These are phyloP conservation scores for Hanseniaspora valbyensis DNA, from an alignment of 805 yeast species.

Conservation along the genomic window DNA sequence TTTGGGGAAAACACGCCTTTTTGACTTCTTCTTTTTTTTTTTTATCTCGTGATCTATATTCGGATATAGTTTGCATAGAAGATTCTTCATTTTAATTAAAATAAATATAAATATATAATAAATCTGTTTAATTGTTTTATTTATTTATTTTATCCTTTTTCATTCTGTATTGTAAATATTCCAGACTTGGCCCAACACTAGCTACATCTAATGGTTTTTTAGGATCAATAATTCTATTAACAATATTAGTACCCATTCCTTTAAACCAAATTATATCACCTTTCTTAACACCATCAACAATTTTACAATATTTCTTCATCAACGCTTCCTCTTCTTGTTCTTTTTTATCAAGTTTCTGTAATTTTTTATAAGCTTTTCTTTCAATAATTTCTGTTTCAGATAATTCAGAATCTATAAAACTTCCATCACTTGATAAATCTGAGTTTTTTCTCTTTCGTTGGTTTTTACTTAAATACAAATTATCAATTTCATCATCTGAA, in stretches of 20 bases:
- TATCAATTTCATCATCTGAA: conserved; percentile 14
- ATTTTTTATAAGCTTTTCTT: conserved; percentile 21
- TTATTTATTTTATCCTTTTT: neutral
- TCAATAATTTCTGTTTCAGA: conserved; percentile 27
- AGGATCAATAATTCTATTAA: conserved; percentile 31
- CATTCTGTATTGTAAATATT: conserved; percentile 53
- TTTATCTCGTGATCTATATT: too few species aligned
- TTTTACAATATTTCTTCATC: conserved; percentile 6
- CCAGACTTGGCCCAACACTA: conserved; percentile 51
- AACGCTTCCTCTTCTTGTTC: neutral
- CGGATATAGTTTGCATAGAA: too few species aligned
- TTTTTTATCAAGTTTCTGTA: neutral
- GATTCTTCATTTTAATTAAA: too few species aligned
- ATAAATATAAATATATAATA: neutral
- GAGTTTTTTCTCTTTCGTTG: conserved; percentile 29
- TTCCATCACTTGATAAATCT: conserved; percentile 23
- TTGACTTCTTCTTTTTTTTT: too few species aligned
- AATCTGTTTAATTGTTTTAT: neutral
- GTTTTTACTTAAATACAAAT: conserved; percentile 22
- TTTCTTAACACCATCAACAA: conserved; percentile 18
- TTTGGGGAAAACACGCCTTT: too few species aligned
- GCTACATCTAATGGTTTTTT: conserved; percentile 17
- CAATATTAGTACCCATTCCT: conserved; percentile 48
- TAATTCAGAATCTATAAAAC: conserved; percentile 16
- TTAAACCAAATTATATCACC: conserved; percentile 54